phyloP scores from a whole-genome alignment of 345 rosid genomes.

The Adansonia digitata region DNA sequence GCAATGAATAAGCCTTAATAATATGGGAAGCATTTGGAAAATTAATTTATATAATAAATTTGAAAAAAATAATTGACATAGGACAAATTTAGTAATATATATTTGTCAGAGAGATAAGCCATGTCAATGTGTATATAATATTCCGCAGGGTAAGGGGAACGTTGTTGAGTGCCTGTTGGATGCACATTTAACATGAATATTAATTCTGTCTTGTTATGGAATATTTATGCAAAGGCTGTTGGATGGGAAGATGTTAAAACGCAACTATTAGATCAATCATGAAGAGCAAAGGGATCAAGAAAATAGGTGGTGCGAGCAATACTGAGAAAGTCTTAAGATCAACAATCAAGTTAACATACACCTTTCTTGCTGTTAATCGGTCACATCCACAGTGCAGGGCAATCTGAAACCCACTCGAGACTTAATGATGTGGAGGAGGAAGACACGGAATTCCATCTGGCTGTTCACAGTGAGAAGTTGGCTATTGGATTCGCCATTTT shows the following conservation, averaged over 20 bases:
- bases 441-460: conserved; percentile 69
- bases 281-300: conserved; percentile 55
- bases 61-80: no score
- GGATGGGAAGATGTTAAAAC: conserved; percentile 69
- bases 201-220: conserved; percentile 63
- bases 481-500: conserved; percentile 66
- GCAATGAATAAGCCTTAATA: no score
- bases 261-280: conserved; percentile 47
- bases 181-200: conserved; percentile 48
- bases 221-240: conserved; percentile 74
- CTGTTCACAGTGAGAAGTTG: conserved; percentile 74
- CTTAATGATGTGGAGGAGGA: conserved; percentile 80
- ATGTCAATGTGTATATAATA: no score
- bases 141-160: conserved; percentile 85
- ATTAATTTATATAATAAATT: no score
- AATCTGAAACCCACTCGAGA: conserved; percentile 52
- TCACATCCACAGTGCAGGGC: conserved; percentile 41
- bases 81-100: no score
- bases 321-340: no score
- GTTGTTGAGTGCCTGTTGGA: conserved; percentile 56
- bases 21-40: no score
- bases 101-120: no score
- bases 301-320: conserved; percentile 60
- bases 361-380: conserved; percentile 61
- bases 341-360: conserved; percentile 36